Base-by-base conservation (phyloP, 2,329 filamentous ascomycete genomes). In the Corniculantispora saksenae region DNA sequence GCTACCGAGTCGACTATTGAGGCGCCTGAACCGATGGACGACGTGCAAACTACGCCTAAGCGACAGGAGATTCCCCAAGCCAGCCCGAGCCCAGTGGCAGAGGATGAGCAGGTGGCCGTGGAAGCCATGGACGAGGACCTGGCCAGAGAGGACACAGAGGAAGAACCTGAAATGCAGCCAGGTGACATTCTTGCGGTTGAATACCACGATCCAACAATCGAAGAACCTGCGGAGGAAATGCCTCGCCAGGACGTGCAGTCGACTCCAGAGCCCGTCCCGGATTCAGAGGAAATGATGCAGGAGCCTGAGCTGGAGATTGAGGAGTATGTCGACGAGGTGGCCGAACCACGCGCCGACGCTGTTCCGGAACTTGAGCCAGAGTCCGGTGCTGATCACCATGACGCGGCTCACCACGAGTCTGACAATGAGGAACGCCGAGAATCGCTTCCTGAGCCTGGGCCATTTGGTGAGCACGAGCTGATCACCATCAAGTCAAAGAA, bases 101-200 rank as follows among this genome's bases (percentile, higher is more conserved):
- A 51, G 17, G 51, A 56, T n/a, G 43, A 3, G 21, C 25, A 51
- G 12, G 43, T 29, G 32, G 51, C 40, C 3, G 47, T 58, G 54
- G 43, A 40, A 43, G 51, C 40, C 3, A 55, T 58, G 54, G 53
- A 63, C 12, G 43, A 63, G 43, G 45, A 58, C 32, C 43, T 43
- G 32, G 21, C 29, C 1, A 70, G 77, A 73, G 76, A 74, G 74
- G 62, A 75, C 64, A 72, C 79, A 70, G 70, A 79, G 70, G 70
- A 80, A 73, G 64, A 75, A 69, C 21, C 70, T 70, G 32, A 72
- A 69, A 59, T 66, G 70, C 23, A 72, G 70, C 56, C 69, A 70
- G 47, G 61, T 66, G 17, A 50, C 19, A 50, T 63, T 23, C 50
- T 56, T n/a, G n/a, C 60, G n/a, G 51, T 35, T 5, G 60, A 48